Percentiles rank a stretch among this genome's conserved stretches.
phyloP scores from a whole-genome alignment of 2,329 filamentous ascomycete species.

The Grosmannia clavigera region DNA sequence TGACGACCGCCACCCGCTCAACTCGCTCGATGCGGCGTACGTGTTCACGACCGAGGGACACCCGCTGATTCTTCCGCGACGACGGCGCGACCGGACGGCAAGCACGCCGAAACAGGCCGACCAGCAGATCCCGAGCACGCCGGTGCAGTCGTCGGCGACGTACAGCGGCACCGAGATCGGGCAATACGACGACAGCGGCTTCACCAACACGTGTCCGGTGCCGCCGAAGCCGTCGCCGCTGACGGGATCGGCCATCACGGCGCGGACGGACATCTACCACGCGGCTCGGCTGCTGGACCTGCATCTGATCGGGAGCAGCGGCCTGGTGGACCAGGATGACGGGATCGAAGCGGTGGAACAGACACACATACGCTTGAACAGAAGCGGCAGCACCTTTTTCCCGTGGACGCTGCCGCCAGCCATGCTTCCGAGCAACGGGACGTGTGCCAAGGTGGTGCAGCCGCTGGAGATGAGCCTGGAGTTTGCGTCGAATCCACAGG shows the following conservation, averaged over 20 bases:
- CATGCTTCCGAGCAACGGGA: conserved; percentile 64
- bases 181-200: conserved; percentile 29
- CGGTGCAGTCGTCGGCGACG: background rate
- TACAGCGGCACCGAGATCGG: background rate
- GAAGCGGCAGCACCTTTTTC: conserved; percentile 41
- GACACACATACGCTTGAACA: too few relatives aligned
- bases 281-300: conserved; percentile 71
- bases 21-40: conserved; percentile 72
- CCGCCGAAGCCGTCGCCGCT: conserved; percentile 49
- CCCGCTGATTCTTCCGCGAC: conserved; percentile 65
- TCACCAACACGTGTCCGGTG: conserved; percentile 53
- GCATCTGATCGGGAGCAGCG: conserved; percentile 24
- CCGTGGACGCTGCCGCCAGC: conserved; percentile 81
- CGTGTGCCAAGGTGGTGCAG: conserved; percentile 59
- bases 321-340: too few relatives aligned
- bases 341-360: too few relatives aligned
- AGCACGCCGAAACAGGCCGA: too few relatives aligned
- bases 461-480: conserved; percentile 59
- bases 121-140: background rate
- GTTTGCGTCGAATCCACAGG: conserved; percentile 39
- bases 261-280: conserved; percentile 73
- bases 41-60: conserved; percentile 97
- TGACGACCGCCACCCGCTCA: conserved; percentile 73
- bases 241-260: conserved; percentile 66
- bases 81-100: conserved; percentile 15